A percentile compares a stretch with the other conserved stretches of the same genome.
Evolutionary conservation across 306 rosid genomes (phyloP).

Genomic region (Acacia acuminata): DNA sequence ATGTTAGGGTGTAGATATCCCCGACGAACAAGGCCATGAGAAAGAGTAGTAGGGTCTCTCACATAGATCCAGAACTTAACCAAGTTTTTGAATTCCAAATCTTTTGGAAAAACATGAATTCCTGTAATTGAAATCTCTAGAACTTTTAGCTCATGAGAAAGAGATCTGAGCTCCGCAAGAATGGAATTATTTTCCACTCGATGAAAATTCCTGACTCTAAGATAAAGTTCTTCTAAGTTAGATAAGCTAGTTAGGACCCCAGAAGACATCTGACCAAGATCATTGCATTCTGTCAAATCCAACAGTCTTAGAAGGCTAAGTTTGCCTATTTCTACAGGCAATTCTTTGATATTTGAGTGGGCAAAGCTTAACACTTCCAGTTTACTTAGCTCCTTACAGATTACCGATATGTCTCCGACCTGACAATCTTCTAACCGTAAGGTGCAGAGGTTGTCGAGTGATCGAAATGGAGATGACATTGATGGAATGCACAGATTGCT

Average conservation of each 20-base stretch:
- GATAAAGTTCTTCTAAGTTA: slow-evolving; percentile 33
- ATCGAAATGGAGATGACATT: not conserved
- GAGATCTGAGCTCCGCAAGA: slow-evolving; percentile 10
- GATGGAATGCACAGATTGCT: not conserved
- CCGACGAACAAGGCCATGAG: slow-evolving; percentile 1
- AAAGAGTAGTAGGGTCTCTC: not conserved
- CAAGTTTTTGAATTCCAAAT: slow-evolving; percentile 4
- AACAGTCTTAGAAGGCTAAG: slow-evolving; percentile 18
- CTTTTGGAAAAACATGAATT: not conserved
- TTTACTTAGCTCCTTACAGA: slow-evolving; percentile 23
- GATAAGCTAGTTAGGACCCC: slow-evolving; percentile 27
- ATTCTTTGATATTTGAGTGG: slow-evolving; percentile 27
- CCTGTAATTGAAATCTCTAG: slow-evolving; percentile 9
- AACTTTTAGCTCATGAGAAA: slow-evolving; percentile 28
- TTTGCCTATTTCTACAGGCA: slow-evolving; percentile 33
- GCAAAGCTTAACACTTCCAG: slow-evolving; percentile 34
- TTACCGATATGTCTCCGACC: slow-evolving; percentile 23
- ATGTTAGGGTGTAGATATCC: slow-evolving; percentile 26
- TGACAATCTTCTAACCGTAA: slow-evolving; percentile 27
- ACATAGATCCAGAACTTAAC: slow-evolving; percentile 30
- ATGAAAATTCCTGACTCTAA: slow-evolving; percentile 21
- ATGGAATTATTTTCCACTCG: not conserved
- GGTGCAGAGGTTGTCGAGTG: slow-evolving; percentile 16
- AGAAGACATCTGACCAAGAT: slow-evolving; percentile 16
- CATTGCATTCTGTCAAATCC: slow-evolving; percentile 31